phyloP scores from a whole-genome alignment of 2,329 filamentous ascomycete species.

The Akanthomyces uredinophilus region DNA sequence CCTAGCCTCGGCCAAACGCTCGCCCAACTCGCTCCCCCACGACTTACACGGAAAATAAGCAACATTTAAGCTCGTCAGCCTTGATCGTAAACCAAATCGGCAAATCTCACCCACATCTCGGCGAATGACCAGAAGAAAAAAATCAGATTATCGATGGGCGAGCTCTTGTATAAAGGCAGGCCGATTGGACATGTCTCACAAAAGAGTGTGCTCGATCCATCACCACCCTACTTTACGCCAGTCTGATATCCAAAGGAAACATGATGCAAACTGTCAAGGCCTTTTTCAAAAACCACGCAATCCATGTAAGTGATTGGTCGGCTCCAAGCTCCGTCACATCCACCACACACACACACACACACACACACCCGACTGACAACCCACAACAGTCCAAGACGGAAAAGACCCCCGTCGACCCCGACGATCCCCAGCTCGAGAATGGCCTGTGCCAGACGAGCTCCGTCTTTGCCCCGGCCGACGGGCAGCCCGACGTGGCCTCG shows the following conservation, averaged over 20 bases:
- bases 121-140: neutral
- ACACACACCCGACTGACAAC: neutral
- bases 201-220: neutral
- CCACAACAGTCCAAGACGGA: neutral
- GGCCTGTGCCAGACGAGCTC: slow-evolving; percentile 7
- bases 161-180: neutral
- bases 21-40: neutral
- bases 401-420: neutral
- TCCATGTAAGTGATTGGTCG: neutral
- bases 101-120: neutral
- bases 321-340: neutral
- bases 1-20: neutral
- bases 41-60: neutral
- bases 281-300: neutral
- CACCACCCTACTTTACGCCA: neutral
- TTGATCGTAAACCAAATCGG: too few species aligned
- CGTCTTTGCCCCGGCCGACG: neutral
- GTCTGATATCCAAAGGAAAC: neutral
- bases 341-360: too few species aligned
- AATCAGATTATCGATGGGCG: neutral
- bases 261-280: neutral
- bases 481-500: slow-evolving; percentile 15
- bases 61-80: neutral
- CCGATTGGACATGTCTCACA: neutral
- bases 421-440: slow-evolving; percentile 2